Evolutionary conservation across 306 rosid genomes (phyloP), one percentile per base, ranked within the genome.

Genomic region (Rosa chinensis): DNA sequence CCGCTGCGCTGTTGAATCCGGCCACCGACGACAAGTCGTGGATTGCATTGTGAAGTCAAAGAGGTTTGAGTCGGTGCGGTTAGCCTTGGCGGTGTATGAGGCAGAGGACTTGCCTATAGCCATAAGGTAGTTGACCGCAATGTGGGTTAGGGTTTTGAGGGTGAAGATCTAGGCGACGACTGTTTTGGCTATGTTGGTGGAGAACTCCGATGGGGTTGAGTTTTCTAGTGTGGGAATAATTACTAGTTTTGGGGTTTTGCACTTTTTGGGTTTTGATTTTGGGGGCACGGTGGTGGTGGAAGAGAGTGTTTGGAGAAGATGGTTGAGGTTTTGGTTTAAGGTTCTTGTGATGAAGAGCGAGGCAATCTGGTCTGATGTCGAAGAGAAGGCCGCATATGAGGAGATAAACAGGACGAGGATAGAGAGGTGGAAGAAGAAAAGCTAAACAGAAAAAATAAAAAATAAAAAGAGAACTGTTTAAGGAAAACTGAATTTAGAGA

Each of bases 121-220:
- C 70, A 82, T 56, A 47, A 92, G 82, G 87, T 85, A 90, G 80
- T 77, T 84, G 14, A 78, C 64, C 76, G 89, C 80, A 81, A 92
- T 78, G 62, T 58, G 72, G 72, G 97, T 88, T 8, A 93, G 87
- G 84, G 85, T 49, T 56, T 91, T 88, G 75, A 93, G 81, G 50
- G 91, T 92, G 76, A 78, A 87, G 66, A 91, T 93, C 85, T 93
- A 91, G n/a, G 96, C 84, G 21, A 89, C 87, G n/a, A 92, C 94
- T 72, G 70, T 81, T 81, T 78, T 83, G 56, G 92, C 84, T 37
- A 88, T 58, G 77, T 85, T 79, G 81, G 83, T 80, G 14, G 88
- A 79, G 81, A 91, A 86, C n/a, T 87, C 90, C 17, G 97, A 79
- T 32, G 89, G 84, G 11, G 78, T 77, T 62, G 87, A 12, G 68